A percentile compares a stretch with the other conserved stretches of the same genome.
Evolutionary conservation across 1,284 basidiomycete species (phyloP).

Genomic region (Sanghuangporus sanghuang): DNA sequence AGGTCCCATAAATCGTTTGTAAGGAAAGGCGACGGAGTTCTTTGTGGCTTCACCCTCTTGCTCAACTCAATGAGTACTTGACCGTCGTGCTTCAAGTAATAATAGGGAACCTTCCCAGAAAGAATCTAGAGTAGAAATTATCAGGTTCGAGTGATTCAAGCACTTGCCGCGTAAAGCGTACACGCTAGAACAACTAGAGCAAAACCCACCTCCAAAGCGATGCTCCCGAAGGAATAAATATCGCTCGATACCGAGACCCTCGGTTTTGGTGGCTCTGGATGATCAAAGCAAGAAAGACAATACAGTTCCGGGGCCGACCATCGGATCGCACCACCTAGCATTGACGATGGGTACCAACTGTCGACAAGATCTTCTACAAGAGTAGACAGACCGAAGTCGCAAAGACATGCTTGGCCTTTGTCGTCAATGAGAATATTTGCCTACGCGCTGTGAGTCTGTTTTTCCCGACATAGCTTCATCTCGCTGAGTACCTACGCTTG

Average conservation of each 20-base stretch:
- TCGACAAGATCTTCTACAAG: slow-evolving; percentile 30
- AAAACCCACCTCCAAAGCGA: slow-evolving; percentile 24
- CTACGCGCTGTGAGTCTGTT: neutral
- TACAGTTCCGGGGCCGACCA: slow-evolving; percentile 31
- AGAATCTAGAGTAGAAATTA: slow-evolving; percentile 35
- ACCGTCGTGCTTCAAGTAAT: slow-evolving; percentile 32
- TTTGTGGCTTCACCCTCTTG: slow-evolving; percentile 33
- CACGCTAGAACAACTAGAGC: neutral
- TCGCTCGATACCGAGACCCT: slow-evolving; percentile 22
- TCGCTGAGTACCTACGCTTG: slow-evolving; percentile 4
- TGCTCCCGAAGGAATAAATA: slow-evolving; percentile 27
- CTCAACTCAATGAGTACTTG: slow-evolving; percentile 39
- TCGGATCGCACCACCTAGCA: slow-evolving; percentile 28
- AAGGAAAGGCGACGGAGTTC: slow-evolving; percentile 34
- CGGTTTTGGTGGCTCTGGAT: slow-evolving; percentile 18
- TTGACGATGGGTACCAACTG: slow-evolving; percentile 27
- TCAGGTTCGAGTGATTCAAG: neutral
- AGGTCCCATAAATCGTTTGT: slow-evolving; percentile 36
- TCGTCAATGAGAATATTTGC: slow-evolving; percentile 31
- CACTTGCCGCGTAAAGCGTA: neutral
- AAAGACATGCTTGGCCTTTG: slow-evolving; percentile 23
- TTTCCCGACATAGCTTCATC: neutral
- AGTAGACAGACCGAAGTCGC: slow-evolving; percentile 35
- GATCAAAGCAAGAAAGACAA: slow-evolving; percentile 17
- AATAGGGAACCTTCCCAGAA: slow-evolving; percentile 30